Conservation (phyloP, 306 rosid species). For the Cucurbita pepo region DNA sequence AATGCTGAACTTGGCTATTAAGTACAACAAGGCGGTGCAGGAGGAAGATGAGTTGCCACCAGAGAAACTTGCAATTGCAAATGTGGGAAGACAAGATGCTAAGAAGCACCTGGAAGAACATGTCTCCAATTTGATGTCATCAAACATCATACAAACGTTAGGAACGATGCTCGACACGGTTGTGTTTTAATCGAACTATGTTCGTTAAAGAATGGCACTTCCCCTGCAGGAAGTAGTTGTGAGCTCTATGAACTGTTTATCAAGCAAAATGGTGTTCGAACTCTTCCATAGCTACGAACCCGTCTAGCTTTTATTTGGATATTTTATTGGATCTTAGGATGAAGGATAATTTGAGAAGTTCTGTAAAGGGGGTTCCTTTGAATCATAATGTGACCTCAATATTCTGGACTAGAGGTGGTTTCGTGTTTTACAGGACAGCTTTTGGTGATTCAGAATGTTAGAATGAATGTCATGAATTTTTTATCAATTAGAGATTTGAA, state of each 20-base stretch:
- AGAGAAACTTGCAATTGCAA: slow-evolving; percentile 81
- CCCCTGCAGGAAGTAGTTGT: not conserved
- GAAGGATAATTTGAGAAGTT: not conserved
- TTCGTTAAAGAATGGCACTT: not conserved
- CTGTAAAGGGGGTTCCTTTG: not conserved
- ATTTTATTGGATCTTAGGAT: not conserved
- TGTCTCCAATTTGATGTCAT: slow-evolving; percentile 83
- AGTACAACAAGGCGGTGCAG: slow-evolving; percentile 89
- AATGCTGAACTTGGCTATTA: slow-evolving; percentile 59
- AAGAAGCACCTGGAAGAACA: slow-evolving; percentile 97
- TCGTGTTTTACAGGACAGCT: not conserved
- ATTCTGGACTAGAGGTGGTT: not conserved
- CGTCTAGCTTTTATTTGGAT: not conserved
- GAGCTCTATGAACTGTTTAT: not conserved
- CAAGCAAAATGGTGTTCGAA: not conserved
- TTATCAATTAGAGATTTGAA: no score
- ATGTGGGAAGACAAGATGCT: slow-evolving; percentile 92
- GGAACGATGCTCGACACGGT: slow-evolving; percentile 94
- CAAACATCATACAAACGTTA: slow-evolving; percentile 80
- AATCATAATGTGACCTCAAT: not conserved
- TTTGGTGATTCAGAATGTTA: not conserved
- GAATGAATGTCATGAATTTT: not conserved
- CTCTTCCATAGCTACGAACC: not conserved
- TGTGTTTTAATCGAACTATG: slow-evolving; percentile 35
- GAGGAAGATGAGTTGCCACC: slow-evolving; percentile 90